These are phyloP conservation scores for Cornus suecica DNA, from an alignment of 148 eudicot genomes.

Conservation along the genomic window DNA sequence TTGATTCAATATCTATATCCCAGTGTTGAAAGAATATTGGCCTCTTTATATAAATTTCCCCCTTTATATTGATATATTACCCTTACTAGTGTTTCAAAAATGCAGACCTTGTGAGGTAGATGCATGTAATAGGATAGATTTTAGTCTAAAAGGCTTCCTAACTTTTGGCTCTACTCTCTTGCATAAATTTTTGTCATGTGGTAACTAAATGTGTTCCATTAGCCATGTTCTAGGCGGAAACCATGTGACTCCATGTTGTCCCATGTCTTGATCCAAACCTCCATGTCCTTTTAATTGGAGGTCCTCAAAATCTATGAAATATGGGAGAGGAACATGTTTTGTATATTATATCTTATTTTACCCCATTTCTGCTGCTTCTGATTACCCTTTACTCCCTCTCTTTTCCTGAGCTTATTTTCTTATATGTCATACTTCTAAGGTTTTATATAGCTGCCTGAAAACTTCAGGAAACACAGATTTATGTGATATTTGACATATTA, in stretches of 20 bases:
- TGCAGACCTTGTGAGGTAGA: neutral
- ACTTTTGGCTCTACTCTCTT: neutral
- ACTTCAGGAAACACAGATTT: neutral
- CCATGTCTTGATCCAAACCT: neutral
- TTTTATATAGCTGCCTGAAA: neutral
- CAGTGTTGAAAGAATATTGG: neutral
- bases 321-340: neutral
- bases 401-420: neutral
- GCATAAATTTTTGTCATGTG: neutral
- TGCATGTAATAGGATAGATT: neutral
- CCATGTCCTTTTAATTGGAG: neutral
- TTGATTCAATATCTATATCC: neutral
- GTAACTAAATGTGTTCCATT: neutral
- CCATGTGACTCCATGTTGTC: constrained; percentile 13
- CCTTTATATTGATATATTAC: neutral
- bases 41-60: neutral
- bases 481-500: neutral
- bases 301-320: neutral
- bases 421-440: neutral
- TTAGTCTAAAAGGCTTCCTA: neutral
- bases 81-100: neutral
- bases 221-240: neutral
- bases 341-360: neutral
- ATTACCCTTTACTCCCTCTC: neutral
- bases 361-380: neutral